These are phyloP conservation scores for Citeromyces hawaiiensis DNA, from an alignment of 1,139 yeast species.

Conservation along the genomic window DNA sequence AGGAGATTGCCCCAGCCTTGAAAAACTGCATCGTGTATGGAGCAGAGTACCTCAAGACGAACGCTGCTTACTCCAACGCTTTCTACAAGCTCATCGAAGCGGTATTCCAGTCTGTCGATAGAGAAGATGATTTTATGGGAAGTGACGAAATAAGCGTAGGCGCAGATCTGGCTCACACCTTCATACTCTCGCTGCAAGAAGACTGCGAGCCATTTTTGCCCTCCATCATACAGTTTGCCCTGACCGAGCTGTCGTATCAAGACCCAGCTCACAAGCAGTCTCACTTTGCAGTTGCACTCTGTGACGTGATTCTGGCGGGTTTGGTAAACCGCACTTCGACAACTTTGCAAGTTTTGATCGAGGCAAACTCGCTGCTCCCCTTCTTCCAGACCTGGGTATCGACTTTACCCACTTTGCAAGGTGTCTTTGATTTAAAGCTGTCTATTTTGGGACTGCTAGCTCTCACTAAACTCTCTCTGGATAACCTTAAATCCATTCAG, in stretches of 20 bases:
- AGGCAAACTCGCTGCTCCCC: slow-evolving; percentile 25
- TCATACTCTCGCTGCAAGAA: slow-evolving; percentile 34
- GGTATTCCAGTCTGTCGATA: slow-evolving; percentile 23
- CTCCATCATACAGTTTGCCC: slow-evolving; percentile 21
- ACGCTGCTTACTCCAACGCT: slow-evolving; percentile 19
- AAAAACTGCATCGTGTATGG: slow-evolving; percentile 76
- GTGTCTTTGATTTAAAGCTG: slow-evolving; percentile 77
- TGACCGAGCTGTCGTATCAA: slow-evolving; percentile 11
- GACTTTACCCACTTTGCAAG: slow-evolving; percentile 35
- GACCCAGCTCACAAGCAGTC: slow-evolving; percentile 15
- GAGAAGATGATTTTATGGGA: slow-evolving; percentile 28
- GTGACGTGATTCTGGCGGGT: slow-evolving; percentile 57
- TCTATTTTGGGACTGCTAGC: slow-evolving; percentile 56
- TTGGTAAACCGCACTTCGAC: slow-evolving; percentile 47
- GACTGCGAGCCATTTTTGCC: slow-evolving; percentile 26
- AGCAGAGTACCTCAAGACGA: slow-evolving; percentile 26
- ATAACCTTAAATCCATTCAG: slow-evolving; percentile 10
- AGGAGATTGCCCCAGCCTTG: slow-evolving; percentile 64
- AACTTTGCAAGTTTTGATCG: slow-evolving; percentile 41
- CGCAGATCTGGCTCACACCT: slow-evolving; percentile 40
- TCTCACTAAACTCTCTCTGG: slow-evolving; percentile 20
- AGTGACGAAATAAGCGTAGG: slow-evolving; percentile 26
- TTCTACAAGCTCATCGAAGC: slow-evolving; percentile 10
- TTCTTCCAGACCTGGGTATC: slow-evolving; percentile 65
- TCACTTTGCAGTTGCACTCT: slow-evolving; percentile 38